phyloP scores from a whole-genome alignment of 805 yeast species.

The Barnettozyma vustinii region DNA sequence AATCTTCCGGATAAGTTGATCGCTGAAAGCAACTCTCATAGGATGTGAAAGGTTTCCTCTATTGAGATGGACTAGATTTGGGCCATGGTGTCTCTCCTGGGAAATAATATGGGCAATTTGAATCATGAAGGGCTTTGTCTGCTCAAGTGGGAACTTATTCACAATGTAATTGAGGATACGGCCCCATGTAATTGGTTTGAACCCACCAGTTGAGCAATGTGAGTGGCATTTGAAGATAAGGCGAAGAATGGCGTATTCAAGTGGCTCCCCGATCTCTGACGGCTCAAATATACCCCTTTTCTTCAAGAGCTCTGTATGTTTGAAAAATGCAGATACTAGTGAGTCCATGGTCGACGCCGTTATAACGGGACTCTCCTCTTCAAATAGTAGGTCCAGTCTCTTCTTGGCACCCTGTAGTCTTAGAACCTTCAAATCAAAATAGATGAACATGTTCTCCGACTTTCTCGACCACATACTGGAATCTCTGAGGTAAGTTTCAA shows the following conservation, averaged over 20 bases:
- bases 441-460: slow-evolving; percentile 13
- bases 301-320: slow-evolving; percentile 4
- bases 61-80: slow-evolving; percentile 8
- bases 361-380: not conserved
- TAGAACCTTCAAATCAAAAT: slow-evolving; percentile 10
- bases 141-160: slow-evolving; percentile 10
- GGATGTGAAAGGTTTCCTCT: slow-evolving; percentile 12
- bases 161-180: slow-evolving; percentile 11
- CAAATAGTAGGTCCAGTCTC: slow-evolving; percentile 7
- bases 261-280: slow-evolving; percentile 1
- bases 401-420: slow-evolving; percentile 9
- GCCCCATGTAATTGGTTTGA: slow-evolving; percentile 16
- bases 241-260: slow-evolving; percentile 6
- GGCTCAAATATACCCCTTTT: slow-evolving; percentile 3
- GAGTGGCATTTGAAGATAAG: slow-evolving; percentile 6
- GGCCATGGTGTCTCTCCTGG: not conserved
- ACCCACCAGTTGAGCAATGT: not conserved
- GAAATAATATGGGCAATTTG: slow-evolving; percentile 8
- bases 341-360: slow-evolving; percentile 11
- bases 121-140: slow-evolving; percentile 9
- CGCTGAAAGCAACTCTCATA: slow-evolving; percentile 17
- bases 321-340: slow-evolving; percentile 6
- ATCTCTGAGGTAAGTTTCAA: slow-evolving; percentile 10
- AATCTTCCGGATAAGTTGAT: slow-evolving; percentile 11
- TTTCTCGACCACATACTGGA: slow-evolving; percentile 7